A percentile compares a stretch with the other conserved stretches of the same genome.
Evolutionary conservation across 2,329 filamentous ascomycete species (phyloP).

Genomic region (Aspergillus amoenus): DNA sequence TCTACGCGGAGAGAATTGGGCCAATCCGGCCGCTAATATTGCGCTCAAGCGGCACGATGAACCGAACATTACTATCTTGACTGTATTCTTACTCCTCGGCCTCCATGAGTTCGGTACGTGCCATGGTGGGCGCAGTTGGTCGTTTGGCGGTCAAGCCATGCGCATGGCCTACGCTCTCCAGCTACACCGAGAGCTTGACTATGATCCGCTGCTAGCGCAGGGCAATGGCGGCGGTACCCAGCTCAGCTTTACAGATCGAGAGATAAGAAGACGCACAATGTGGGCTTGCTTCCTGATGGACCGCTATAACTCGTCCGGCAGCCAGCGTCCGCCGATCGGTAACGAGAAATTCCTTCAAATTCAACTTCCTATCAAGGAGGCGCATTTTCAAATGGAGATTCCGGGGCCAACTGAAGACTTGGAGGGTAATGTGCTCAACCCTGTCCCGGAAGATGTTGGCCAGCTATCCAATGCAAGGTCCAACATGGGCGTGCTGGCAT

Average conservation of each 20-base stretch:
- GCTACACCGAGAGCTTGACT: slow-evolving; percentile 85
- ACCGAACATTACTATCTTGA: slow-evolving; percentile 93
- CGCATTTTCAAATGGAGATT: slow-evolving; percentile 86
- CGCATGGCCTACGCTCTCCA: slow-evolving; percentile 96
- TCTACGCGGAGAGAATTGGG: slow-evolving; percentile 88
- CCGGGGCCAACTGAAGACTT: slow-evolving; percentile 83
- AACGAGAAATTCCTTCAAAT: slow-evolving; percentile 86
- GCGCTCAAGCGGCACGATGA: slow-evolving; percentile 85
- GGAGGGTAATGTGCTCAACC: slow-evolving; percentile 66
- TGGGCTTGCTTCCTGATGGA: slow-evolving; percentile 99
- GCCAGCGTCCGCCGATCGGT: slow-evolving; percentile 86
- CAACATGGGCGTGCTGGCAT: slow-evolving; percentile 93
- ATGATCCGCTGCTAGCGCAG: slow-evolving; percentile 68
- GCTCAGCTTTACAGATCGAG: slow-evolving; percentile 86
- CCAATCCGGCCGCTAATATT: slow-evolving; percentile 80
- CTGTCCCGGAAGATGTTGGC: slow-evolving; percentile 62
- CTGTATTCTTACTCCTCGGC: slow-evolving; percentile 82
- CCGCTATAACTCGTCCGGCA: slow-evolving; percentile 93
- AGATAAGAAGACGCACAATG: slow-evolving; percentile 92
- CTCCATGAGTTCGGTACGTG: slow-evolving; percentile 97
- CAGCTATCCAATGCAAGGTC: slow-evolving; percentile 66
- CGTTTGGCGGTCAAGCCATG: slow-evolving; percentile 89
- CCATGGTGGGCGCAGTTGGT: slow-evolving; percentile 93
- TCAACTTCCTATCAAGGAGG: slow-evolving; percentile 86
- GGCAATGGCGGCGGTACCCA: slow-evolving; percentile 57